These are phyloP conservation scores for Ruellia speciosa DNA, from an alignment of 305 asterid genomes.

Conservation along the genomic window DNA sequence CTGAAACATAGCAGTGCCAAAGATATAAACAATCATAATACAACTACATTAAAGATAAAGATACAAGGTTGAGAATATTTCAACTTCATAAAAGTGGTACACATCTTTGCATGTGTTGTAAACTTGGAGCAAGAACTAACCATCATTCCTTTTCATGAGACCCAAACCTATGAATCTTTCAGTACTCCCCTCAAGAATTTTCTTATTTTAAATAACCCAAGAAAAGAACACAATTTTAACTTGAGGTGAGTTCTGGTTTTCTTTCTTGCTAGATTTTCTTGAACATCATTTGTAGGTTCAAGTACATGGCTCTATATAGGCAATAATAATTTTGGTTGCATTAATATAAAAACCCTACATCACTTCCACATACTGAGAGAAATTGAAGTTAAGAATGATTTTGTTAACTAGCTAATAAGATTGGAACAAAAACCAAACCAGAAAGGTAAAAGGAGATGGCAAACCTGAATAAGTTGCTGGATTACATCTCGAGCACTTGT, in stretches of 20 bases:
- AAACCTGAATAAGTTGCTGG: constrained; percentile 89
- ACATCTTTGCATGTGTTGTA: constrained; percentile 1
- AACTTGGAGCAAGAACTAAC: neutral
- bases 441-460: neutral
- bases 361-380: neutral
- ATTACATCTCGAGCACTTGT: constrained; percentile 85
- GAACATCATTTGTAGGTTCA: neutral
- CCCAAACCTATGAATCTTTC: neutral
- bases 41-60: neutral
- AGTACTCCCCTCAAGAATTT: neutral
- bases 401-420: neutral
- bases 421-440: neutral
- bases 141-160: neutral
- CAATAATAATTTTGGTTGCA: neutral
- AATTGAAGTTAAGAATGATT: neutral
- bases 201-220: neutral
- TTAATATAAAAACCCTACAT: neutral
- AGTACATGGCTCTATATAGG: neutral
- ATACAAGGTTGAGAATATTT: neutral
- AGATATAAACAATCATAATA: neutral
- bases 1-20: constrained; percentile 29
- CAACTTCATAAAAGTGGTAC: constrained; percentile 1
- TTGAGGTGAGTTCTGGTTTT: constrained; percentile 1
- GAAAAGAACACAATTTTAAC: no score
- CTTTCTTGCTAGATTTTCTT: neutral